These are phyloP conservation scores for Penicillium sp. DNA, from an alignment of 2,329 filamentous ascomycete genomes.

Conservation along the genomic window DNA sequence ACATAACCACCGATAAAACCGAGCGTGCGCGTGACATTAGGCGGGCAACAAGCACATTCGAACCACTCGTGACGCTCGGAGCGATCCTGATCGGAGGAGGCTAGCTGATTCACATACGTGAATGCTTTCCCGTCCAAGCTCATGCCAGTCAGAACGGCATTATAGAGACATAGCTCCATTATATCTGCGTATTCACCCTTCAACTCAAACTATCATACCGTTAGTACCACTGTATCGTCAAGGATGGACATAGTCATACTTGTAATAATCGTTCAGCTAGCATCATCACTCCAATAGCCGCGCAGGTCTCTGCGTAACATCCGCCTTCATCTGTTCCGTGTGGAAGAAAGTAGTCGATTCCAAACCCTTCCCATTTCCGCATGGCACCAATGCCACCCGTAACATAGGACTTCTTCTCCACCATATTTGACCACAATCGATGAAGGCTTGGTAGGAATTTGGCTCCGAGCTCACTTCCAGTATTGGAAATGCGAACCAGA, in stretches of 20 bases:
- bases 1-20: slow-evolving; percentile 62
- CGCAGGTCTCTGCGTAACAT: slow-evolving; percentile 67
- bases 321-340: slow-evolving; percentile 64
- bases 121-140: slow-evolving; percentile 61
- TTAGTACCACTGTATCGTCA: background rate
- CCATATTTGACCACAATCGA: slow-evolving; percentile 64
- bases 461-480: slow-evolving; percentile 26
- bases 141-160: slow-evolving; percentile 63
- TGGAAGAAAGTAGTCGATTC: slow-evolving; percentile 62
- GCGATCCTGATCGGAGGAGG: slow-evolving; percentile 55
- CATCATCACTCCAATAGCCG: slow-evolving; percentile 65
- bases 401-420: slow-evolving; percentile 64
- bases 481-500: slow-evolving; percentile 48
- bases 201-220: slow-evolving; percentile 46
- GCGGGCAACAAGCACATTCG: slow-evolving; percentile 64
- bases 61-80: slow-evolving; percentile 63
- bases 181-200: slow-evolving; percentile 60
- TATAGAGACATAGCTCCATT: slow-evolving; percentile 66
- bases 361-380: slow-evolving; percentile 65
- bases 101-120: slow-evolving; percentile 66
- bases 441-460: slow-evolving; percentile 48
- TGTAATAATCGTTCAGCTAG: slow-evolving; percentile 61
- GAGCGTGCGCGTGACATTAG: slow-evolving; percentile 61
- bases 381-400: slow-evolving; percentile 65
- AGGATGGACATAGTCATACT: slow-evolving; percentile 24